Conservation (phyloP, 805 yeast genomes). For the Candida quercuum region DNA sequence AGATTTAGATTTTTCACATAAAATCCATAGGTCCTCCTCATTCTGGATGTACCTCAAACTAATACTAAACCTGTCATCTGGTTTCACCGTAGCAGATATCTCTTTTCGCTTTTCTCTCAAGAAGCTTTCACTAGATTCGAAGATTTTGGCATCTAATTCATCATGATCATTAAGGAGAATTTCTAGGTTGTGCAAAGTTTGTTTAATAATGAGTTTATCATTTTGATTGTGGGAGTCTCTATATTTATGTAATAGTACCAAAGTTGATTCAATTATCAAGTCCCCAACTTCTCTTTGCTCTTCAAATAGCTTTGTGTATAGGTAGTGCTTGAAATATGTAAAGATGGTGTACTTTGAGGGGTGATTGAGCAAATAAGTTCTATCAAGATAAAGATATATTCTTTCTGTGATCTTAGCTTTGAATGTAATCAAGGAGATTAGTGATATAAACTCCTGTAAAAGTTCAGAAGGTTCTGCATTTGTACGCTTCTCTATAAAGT, state of each 20-base stretch:
- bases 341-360: conserved; percentile 17
- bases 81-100: not conserved
- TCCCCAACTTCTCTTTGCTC: conserved; percentile 3
- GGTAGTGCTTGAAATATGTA: not conserved
- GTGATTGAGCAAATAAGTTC: conserved; percentile 22
- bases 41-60: conserved; percentile 3
- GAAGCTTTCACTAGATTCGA: not conserved
- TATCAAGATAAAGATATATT: conserved; percentile 18
- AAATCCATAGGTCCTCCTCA: conserved; percentile 17
- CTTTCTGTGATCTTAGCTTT: conserved; percentile 9
- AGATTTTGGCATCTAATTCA: not conserved
- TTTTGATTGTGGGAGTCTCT: conserved; percentile 1
- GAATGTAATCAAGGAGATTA: conserved; percentile 5
- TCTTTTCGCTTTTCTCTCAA: not conserved
- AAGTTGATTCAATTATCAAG: conserved; percentile 3
- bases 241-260: conserved; percentile 1
- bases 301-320: not conserved
- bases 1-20: not conserved
- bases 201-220: not conserved
- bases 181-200: not conserved
- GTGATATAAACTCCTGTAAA: conserved; percentile 3
- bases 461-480: not conserved
- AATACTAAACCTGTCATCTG: conserved; percentile 2
- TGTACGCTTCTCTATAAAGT: not conserved
- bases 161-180: not conserved